phyloP scores from a whole-genome alignment of 2,329 filamentous ascomycete genomes.

The Xylaria sp. region DNA sequence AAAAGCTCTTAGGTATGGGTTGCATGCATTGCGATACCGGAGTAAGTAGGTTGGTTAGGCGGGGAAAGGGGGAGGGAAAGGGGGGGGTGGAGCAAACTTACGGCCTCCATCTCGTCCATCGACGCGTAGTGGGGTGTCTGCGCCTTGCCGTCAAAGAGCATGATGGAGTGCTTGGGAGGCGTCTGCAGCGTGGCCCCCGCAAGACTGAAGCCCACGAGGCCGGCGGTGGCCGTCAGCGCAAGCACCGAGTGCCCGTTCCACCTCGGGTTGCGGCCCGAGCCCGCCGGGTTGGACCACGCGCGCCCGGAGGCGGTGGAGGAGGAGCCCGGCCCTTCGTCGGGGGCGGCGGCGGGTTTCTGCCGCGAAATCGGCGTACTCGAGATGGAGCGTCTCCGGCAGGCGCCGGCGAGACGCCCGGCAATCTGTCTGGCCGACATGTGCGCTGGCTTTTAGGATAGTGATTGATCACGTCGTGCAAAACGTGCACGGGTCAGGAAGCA shows the following conservation, averaged over 20 bases:
- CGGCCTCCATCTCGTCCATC: slow-evolving; percentile 53
- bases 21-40: background rate
- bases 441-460: slow-evolving; percentile 2
- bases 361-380: slow-evolving; percentile 17
- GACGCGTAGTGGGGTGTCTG: slow-evolving; percentile 47
- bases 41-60: background rate
- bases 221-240: slow-evolving; percentile 35
- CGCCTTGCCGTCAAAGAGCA: slow-evolving; percentile 35
- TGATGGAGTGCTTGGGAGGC: slow-evolving; percentile 27
- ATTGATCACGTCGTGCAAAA: slow-evolving; percentile 1
- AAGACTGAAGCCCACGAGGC: slow-evolving; percentile 36
- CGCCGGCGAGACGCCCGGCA: slow-evolving; percentile 21
- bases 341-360: slow-evolving; percentile 18
- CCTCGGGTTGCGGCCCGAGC: slow-evolving; percentile 17
- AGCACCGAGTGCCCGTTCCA: slow-evolving; percentile 38
- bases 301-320: slow-evolving; percentile 16
- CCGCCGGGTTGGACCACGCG: slow-evolving; percentile 14
- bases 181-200: slow-evolving; percentile 31
- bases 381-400: slow-evolving; percentile 25
- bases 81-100: slow-evolving; percentile 30
- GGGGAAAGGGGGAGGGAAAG: background rate
- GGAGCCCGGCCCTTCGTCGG: too few relatives aligned
- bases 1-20: too few relatives aligned
- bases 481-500: slow-evolving; percentile 7
- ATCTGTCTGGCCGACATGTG: slow-evolving; percentile 29